phyloP scores from a whole-genome alignment of 352 stramenopile genomes.

The Pythium insidiosum region DNA sequence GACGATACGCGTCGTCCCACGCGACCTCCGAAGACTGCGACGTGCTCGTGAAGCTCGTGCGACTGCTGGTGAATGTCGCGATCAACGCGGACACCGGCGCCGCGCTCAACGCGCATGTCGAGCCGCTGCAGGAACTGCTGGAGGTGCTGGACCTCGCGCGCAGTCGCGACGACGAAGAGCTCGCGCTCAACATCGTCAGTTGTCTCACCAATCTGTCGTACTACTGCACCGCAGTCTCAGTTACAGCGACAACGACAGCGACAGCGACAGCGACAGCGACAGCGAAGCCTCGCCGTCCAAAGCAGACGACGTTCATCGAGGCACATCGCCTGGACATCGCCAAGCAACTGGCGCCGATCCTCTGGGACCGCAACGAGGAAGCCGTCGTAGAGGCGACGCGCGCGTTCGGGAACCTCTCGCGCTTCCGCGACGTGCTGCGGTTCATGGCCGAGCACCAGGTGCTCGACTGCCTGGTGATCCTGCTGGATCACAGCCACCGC shows the following conservation, averaged over 20 bases:
- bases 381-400: conserved; percentile 73
- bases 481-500: conserved; percentile 69
- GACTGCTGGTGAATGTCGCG: conserved; percentile 70
- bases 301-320: conserved; percentile 55
- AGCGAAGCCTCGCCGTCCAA: no score
- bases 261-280: neutral
- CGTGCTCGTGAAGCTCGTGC: conserved; percentile 77
- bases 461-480: conserved; percentile 57
- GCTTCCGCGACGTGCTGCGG: conserved; percentile 57
- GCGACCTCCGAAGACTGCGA: conserved; percentile 19
- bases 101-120: conserved; percentile 22
- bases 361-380: conserved; percentile 73
- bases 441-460: conserved; percentile 48
- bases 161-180: conserved; percentile 48
- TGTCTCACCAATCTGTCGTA: conserved; percentile 87
- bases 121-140: conserved; percentile 28
- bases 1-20: conserved; percentile 19
- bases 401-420: conserved; percentile 81
- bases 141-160: conserved; percentile 33
- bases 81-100: conserved; percentile 66
- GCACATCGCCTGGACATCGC: conserved; percentile 32
- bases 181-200: conserved; percentile 85
- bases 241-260: neutral
- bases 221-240: no score
- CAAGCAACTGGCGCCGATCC: conserved; percentile 29